Base-by-base conservation (phyloP, 495 filamentous ascomycete species). In the Aspergillus incahuasiensis region DNA sequence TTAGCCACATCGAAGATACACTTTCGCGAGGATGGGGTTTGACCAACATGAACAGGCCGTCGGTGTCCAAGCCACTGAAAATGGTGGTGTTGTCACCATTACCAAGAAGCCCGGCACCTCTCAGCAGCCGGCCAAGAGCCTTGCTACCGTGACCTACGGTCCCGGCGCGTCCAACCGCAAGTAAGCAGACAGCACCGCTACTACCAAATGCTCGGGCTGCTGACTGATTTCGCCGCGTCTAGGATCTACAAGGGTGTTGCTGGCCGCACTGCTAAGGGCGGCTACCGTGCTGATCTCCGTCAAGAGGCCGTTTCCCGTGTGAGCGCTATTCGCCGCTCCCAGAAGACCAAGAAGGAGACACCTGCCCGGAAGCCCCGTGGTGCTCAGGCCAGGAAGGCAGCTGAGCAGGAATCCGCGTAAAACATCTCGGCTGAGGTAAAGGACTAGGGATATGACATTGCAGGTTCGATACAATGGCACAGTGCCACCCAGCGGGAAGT, bases 231-330 rank as follows among this genome's bases (percentile, higher is more conserved):
- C 25, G 15, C 20, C 38, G 6, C 49, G 9, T 61, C 48, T 66
- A 97, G 92, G 81, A 89, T 88, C 74, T 97, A 90, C 83, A 88
- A 85, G 78, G 77, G 80, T 61, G 85, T 97, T 67, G 92, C 87
- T 70, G 84, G 77, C 77, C 76, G 76, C 69, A 86, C 86, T 57
- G 88, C 91, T 66, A 91, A 89, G 84, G 78, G 82, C 70, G 79
- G 83, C 63, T 95, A 94, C 83, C 86, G 94, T 68, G 70, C 86
- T 63, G 94, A 98, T 69, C 81, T 98, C 71, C 89, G 91, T 59
- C 80, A 85, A 66, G 86, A 85, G 62, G 91, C 91, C 59, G 87
- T 97, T 68, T 80, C 92, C 70, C 89, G 94, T 63, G 92, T 88
- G 62, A 90, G 86, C 70, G 89, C 90, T 64, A 82, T 97, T 78